A percentile compares a stretch with the other conserved stretches of the same genome.
phyloP scores from a whole-genome alignment of 75 land plant species.

The Pinus taeda region DNA sequence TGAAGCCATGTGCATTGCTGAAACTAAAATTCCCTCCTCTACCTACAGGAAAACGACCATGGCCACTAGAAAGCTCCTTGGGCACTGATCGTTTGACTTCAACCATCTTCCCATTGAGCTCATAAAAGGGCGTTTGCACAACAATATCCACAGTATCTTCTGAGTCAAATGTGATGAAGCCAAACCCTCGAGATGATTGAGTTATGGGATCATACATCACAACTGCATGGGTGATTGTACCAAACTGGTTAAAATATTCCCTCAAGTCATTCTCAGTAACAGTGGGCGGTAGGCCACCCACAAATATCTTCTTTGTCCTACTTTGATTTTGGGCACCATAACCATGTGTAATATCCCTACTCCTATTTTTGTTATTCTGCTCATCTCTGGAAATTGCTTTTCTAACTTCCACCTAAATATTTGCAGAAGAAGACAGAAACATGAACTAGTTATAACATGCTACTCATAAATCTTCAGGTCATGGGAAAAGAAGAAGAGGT shows the following conservation, averaged over 20 bases:
- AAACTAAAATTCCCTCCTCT: constrained; percentile 35
- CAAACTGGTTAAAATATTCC: constrained; percentile 59
- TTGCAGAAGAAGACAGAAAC: background rate
- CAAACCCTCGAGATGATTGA: constrained; percentile 55
- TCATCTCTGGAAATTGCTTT: constrained; percentile 56
- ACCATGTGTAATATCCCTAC: constrained; percentile 14
- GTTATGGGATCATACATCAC: constrained; percentile 57
- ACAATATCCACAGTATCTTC: constrained; percentile 93
- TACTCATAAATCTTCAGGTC: constrained; percentile 10
- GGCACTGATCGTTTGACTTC: constrained; percentile 96
- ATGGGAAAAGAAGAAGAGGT: too few species aligned
- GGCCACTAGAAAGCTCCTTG: constrained; percentile 64
- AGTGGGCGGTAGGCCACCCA: constrained; percentile 45
- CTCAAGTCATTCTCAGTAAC: constrained; percentile 50
- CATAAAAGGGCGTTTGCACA: constrained; percentile 80
- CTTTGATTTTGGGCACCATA: constrained; percentile 19
- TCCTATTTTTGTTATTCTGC: constrained; percentile 37
- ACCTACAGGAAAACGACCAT: constrained; percentile 27
- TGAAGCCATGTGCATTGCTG: constrained; percentile 30
- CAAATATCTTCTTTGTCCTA: constrained; percentile 71
- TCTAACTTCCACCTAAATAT: constrained; percentile 42
- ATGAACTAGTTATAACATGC: background rate
- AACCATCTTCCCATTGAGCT: constrained; percentile 94
- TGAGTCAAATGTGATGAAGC: constrained; percentile 80
- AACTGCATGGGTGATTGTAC: constrained; percentile 44